These are phyloP conservation scores for Eutrema yunnanense DNA, from an alignment of 345 rosid species.

Conservation along the genomic window DNA sequence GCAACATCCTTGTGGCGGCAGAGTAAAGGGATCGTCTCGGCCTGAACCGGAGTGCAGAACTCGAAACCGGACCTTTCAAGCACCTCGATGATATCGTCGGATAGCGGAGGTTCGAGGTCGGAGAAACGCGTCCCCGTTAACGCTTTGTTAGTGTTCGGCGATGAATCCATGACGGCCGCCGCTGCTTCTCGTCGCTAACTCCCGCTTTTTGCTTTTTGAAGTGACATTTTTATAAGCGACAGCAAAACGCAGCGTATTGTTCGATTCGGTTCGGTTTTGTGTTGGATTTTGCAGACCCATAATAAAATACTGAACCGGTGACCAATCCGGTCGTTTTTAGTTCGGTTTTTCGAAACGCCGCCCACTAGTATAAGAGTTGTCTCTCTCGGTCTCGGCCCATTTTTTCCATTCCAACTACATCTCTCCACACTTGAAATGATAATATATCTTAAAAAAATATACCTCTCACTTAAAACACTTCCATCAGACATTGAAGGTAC, in stretches of 20 bases:
- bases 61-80: constrained; percentile 19
- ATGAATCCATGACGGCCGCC: constrained; percentile 28
- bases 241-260: background rate
- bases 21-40: constrained; percentile 70
- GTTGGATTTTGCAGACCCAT: background rate
- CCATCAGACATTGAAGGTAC: background rate
- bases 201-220: background rate
- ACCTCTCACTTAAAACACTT: no score
- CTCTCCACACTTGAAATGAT: no score
- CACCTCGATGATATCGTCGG: constrained; percentile 55
- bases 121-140: constrained; percentile 48
- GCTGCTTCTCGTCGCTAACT: background rate
- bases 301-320: background rate
- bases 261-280: constrained; percentile 1
- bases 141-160: background rate
- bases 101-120: constrained; percentile 66
- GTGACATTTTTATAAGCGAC: background rate
- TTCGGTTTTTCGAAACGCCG: background rate
- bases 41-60: no score
- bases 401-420: background rate
- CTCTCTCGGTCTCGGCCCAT: background rate
- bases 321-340: background rate
- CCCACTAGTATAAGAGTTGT: background rate
- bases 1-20: constrained; percentile 87
- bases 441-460: no score